phyloP scores from a whole-genome alignment of 768 basidiomycete genomes.

The Calocybe indica region DNA sequence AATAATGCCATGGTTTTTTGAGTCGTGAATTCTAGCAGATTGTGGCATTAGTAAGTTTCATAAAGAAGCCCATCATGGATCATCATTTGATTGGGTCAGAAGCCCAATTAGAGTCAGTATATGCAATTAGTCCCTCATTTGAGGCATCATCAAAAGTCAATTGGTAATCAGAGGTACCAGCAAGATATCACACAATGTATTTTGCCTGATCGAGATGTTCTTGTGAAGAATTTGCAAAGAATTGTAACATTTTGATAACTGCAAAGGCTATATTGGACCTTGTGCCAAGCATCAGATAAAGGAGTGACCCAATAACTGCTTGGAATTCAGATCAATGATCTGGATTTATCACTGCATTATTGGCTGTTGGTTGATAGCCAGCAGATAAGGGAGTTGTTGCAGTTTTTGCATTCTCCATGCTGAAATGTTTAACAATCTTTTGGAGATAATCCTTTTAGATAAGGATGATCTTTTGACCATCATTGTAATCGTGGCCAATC shows the following conservation, averaged over 20 bases:
- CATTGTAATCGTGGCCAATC: no score
- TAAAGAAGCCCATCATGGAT: not conserved
- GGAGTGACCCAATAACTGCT: constrained; percentile 10
- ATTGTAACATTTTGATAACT: constrained; percentile 1
- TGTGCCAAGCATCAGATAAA: constrained; percentile 15
- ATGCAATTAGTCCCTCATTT: not conserved
- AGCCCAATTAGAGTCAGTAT: constrained; percentile 6
- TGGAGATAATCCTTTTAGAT: constrained; percentile 10
- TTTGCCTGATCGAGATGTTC: constrained; percentile 3
- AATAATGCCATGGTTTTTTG: constrained; percentile 4
- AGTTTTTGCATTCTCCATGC: constrained; percentile 5
- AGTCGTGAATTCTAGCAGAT: constrained; percentile 3
- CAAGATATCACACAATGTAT: constrained; percentile 1
- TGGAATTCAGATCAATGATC: constrained; percentile 5
- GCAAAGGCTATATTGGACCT: not conserved
- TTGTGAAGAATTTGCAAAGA: not conserved
- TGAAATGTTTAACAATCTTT: constrained; percentile 2
- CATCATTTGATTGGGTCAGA: not conserved
- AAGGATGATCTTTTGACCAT: no score
- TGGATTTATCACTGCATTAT: not conserved
- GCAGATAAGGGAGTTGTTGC: constrained; percentile 5
- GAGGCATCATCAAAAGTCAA: not conserved
- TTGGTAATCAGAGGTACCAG: not conserved
- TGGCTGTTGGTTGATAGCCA: not conserved
- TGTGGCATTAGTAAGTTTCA: not conserved